phyloP scores from a whole-genome alignment of 192 early-diverging fungal species.

The Gaertneriomyces sp. region DNA sequence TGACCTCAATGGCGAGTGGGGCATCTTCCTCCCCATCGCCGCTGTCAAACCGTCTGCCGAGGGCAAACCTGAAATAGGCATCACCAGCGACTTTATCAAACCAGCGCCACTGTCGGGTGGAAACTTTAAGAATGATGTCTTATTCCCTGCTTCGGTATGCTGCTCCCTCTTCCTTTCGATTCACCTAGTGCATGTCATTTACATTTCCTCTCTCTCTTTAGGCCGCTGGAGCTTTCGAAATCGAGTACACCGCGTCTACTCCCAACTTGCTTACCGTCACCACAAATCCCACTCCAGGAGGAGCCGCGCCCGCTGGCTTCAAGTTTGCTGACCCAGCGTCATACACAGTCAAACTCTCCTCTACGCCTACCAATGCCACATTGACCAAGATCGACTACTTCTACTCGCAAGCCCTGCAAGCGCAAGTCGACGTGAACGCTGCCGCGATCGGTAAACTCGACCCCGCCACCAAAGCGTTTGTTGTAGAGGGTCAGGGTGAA shows the following conservation, averaged over 20 bases:
- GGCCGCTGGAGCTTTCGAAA: background rate
- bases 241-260: background rate
- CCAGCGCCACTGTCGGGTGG: background rate
- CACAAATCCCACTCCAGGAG: background rate
- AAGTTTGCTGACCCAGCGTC: background rate
- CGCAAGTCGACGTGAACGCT: background rate
- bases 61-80: background rate
- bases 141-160: background rate
- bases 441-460: background rate
- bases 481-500: background rate
- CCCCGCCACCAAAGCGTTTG: background rate
- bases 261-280: background rate
- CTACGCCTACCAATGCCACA: background rate
- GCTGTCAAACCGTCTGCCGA: background rate
- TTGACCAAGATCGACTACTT: background rate
- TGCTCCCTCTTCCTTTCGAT: background rate
- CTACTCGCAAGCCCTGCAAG: background rate
- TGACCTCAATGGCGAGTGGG: background rate
- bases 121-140: background rate
- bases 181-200: background rate
- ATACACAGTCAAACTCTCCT: background rate
- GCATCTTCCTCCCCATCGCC: background rate
- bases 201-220: background rate
- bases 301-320: background rate
- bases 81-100: background rate